These are phyloP conservation scores for Quercus bicolor DNA, from an alignment of 306 rosid genomes.

Conservation along the genomic window DNA sequence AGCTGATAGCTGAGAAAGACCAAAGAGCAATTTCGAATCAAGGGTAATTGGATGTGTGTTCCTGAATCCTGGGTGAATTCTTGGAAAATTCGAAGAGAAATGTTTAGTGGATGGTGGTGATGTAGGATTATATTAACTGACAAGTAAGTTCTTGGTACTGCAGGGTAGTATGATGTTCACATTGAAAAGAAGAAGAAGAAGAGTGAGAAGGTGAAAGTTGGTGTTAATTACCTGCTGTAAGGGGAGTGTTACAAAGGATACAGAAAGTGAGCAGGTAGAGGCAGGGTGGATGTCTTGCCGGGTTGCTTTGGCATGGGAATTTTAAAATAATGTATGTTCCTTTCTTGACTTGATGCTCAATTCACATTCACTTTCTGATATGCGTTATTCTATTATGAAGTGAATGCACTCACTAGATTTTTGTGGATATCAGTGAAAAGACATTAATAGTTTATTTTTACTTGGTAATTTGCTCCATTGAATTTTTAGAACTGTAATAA, in stretches of 20 bases:
- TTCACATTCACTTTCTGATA: not conserved
- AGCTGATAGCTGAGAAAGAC: not conserved
- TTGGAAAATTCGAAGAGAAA: not conserved
- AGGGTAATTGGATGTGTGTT: not conserved
- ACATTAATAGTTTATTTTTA: not conserved
- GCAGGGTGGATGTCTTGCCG: not conserved
- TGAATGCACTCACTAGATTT: not conserved
- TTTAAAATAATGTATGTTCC: not conserved
- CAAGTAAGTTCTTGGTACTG: not conserved
- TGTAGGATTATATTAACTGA: not conserved
- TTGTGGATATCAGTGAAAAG: not conserved
- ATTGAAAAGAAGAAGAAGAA: not conserved
- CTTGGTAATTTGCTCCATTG: no score
- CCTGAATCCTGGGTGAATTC: not conserved
- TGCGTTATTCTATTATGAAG: not conserved
- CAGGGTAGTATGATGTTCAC: not conserved
- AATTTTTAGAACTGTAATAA: no score
- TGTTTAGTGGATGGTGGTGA: not conserved
- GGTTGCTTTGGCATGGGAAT: not conserved
- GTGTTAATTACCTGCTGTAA: not conserved
- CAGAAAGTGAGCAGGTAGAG: not conserved
- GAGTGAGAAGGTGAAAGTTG: not conserved
- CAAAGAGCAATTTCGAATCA: not conserved
- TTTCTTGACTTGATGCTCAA: not conserved
- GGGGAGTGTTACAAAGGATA: not conserved